A percentile compares a stretch with the other conserved stretches of the same genome.
phyloP scores from a whole-genome alignment of 805 yeast species.

The Suhomyces sp. region DNA sequence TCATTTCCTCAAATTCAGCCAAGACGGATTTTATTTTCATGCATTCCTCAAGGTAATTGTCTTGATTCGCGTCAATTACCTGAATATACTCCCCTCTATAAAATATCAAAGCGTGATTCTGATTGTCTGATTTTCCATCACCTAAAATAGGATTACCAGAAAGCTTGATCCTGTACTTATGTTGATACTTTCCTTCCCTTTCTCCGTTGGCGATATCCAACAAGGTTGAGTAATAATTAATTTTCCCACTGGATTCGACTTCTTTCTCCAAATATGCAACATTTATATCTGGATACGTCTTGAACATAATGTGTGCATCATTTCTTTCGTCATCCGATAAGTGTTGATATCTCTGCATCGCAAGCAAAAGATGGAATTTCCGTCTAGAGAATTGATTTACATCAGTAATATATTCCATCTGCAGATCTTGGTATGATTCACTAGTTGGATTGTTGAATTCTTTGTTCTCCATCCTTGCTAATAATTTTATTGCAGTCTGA shows the following conservation, averaged over 20 bases:
- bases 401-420: constrained; percentile 9
- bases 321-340: constrained; percentile 65
- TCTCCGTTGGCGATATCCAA: constrained; percentile 40
- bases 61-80: constrained; percentile 95
- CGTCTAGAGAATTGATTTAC: constrained; percentile 55
- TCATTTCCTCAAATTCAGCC: constrained; percentile 85
- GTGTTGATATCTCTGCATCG: constrained; percentile 81
- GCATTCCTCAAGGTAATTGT: constrained; percentile 92
- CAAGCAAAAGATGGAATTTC: constrained; percentile 76
- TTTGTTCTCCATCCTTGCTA: constrained; percentile 67
- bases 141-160: constrained; percentile 96
- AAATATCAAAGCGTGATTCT: constrained; percentile 81
- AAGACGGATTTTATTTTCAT: constrained; percentile 82
- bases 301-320: constrained; percentile 65
- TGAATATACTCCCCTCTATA: constrained; percentile 94
- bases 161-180: constrained; percentile 59
- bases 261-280: constrained; percentile 58
- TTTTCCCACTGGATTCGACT: constrained; percentile 41
- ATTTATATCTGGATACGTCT: constrained; percentile 67
- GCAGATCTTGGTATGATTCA: constrained; percentile 33
- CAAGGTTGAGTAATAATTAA: constrained; percentile 61
- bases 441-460: neutral
- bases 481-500: constrained; percentile 64
- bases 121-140: constrained; percentile 96
- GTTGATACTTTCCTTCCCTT: constrained; percentile 48